Percentiles rank a stretch among this genome's conserved stretches.
phyloP scores from a whole-genome alignment of 2,329 filamentous ascomycete genomes.

The Colletotrichum sp. region DNA sequence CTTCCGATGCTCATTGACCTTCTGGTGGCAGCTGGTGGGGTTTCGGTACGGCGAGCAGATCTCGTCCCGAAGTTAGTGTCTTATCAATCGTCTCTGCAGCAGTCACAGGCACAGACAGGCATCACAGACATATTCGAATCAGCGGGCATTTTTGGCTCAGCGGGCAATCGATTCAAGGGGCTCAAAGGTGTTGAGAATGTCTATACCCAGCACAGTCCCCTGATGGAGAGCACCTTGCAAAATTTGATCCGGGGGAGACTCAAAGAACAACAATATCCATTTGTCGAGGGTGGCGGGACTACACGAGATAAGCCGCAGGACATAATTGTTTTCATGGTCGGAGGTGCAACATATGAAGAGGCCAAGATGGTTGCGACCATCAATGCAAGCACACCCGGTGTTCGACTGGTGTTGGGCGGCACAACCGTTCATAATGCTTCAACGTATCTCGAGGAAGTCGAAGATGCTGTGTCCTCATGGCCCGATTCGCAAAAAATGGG shows the following conservation, averaged over 20 bases:
- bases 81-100: conserved; percentile 88
- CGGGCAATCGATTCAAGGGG: conserved; percentile 87
- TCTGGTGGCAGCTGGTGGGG: conserved; percentile 81
- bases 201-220: conserved; percentile 95
- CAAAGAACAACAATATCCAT: conserved; percentile 88
- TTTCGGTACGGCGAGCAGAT: conserved; percentile 76
- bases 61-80: conserved; percentile 81
- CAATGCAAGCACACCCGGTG: conserved; percentile 87
- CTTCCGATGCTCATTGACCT: conserved; percentile 87
- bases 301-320: conserved; percentile 97
- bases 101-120: conserved; percentile 74
- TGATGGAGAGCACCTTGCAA: conserved; percentile 85
- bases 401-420: conserved; percentile 87
- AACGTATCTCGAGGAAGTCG: conserved; percentile 89
- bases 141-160: conserved; percentile 87
- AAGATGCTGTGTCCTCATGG: conserved; percentile 87
- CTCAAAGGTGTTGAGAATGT: conserved; percentile 98
- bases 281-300: conserved; percentile 85
- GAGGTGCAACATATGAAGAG: conserved; percentile 94
- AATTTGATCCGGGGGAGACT: conserved; percentile 92
- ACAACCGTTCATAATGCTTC: conserved; percentile 88
- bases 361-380: conserved; percentile 95
- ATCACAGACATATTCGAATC: conserved; percentile 94
- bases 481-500: conserved; percentile 61
- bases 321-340: conserved; percentile 92